Percentiles rank a stretch among this genome's conserved stretches.
Conservation (phyloP, 2,329 filamentous ascomycete species). For the Fusarium transvaalense region DNA sequence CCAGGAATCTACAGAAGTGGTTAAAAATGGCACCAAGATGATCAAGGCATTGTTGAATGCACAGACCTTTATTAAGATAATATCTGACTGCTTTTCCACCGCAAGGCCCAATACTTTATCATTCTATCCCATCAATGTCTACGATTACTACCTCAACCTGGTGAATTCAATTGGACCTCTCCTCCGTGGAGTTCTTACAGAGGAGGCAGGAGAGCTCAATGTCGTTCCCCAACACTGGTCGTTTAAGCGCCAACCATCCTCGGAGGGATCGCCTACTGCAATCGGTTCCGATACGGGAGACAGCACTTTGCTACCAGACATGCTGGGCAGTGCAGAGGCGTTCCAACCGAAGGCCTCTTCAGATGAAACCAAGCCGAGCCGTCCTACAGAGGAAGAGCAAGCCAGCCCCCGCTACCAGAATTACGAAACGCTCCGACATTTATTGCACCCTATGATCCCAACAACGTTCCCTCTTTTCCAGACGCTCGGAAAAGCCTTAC, state of each 20-base stretch:
- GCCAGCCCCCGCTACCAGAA: conserved; percentile 72
- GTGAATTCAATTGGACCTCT: conserved; percentile 81
- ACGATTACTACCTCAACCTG: conserved; percentile 83
- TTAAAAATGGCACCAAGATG: conserved; percentile 77
- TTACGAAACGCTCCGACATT: conserved; percentile 78
- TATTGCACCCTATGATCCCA: conserved; percentile 82
- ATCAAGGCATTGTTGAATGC: conserved; percentile 83
- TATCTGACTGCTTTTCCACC: conserved; percentile 80
- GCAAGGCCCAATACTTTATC: conserved; percentile 73
- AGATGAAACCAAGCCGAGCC: conserved; percentile 42
- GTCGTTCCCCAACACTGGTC: conserved; percentile 79
- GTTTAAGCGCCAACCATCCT: conserved; percentile 50
- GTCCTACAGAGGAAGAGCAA: conserved; percentile 59
- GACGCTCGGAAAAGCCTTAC: conserved; percentile 82
- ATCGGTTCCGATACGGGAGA: conserved; percentile 48
- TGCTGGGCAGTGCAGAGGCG: conserved; percentile 47
- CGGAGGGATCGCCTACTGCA: conserved; percentile 38
- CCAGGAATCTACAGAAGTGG: conserved; percentile 53
- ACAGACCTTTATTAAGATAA: conserved; percentile 80
- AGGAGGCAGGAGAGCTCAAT: conserved; percentile 81
- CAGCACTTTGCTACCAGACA: conserved; percentile 50
- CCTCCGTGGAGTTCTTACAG: conserved; percentile 83
- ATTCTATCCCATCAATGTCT: conserved; percentile 83
- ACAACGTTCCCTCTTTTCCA: conserved; percentile 89
- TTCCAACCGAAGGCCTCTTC: conserved; percentile 44